These are phyloP conservation scores for Yamadazyma aaseri DNA, from an alignment of 1,139 yeast species.

Conservation along the genomic window DNA sequence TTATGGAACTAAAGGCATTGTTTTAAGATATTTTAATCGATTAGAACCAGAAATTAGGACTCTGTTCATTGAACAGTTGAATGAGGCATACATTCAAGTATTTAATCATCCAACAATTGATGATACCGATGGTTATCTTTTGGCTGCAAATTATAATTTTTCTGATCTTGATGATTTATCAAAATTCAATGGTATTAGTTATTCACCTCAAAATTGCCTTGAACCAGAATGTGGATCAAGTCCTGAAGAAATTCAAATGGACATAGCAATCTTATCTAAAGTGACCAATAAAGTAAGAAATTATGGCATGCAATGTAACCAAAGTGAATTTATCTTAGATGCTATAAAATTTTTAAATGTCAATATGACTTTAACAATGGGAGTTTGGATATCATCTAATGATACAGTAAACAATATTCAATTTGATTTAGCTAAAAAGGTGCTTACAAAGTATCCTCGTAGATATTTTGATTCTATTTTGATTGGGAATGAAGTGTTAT, in stretches of 20 bases:
- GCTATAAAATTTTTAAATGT: constrained; percentile 51
- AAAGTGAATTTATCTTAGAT: constrained; percentile 50
- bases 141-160: background rate
- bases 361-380: constrained; percentile 58
- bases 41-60: constrained; percentile 7
- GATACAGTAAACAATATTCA: constrained; percentile 41
- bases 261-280: constrained; percentile 54
- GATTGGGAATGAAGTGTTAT: constrained; percentile 65
- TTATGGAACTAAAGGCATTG: constrained; percentile 21
- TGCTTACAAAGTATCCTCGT: constrained; percentile 46
- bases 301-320: constrained; percentile 66
- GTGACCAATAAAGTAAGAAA: constrained; percentile 57
- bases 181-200: constrained; percentile 55
- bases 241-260: constrained; percentile 50
- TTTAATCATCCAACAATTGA: background rate
- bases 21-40: constrained; percentile 11
- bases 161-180: background rate
- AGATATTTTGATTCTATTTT: constrained; percentile 49
- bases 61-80: constrained; percentile 7
- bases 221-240: constrained; percentile 54
- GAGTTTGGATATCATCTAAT: constrained; percentile 60
- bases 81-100: constrained; percentile 1
- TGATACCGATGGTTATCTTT: background rate
- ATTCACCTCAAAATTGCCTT: constrained; percentile 53
- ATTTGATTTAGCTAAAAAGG: constrained; percentile 39